A percentile compares a stretch with the other conserved stretches of the same genome.
These are phyloP conservation scores for Aureobasidium sp. DNA, from an alignment of 2,329 filamentous ascomycete genomes.

Conservation along the genomic window DNA sequence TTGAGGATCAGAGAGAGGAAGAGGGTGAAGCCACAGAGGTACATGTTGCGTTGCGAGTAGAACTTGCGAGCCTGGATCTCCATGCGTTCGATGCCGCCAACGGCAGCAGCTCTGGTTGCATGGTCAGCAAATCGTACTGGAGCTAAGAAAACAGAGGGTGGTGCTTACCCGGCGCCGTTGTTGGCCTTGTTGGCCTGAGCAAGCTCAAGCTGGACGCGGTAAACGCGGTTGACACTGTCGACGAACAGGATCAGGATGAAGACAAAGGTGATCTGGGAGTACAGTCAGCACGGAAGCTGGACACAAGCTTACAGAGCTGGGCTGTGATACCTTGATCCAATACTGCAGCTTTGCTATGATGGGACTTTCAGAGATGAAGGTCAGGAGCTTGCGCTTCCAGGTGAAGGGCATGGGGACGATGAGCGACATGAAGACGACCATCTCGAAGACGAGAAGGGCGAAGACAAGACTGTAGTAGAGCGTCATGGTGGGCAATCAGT, in stretches of 20 bases:
- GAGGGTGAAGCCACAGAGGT: conserved; percentile 97
- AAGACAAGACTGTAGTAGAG: conserved; percentile 70
- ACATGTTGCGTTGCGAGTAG: conserved; percentile 99
- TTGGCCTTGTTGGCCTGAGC: conserved; percentile 60
- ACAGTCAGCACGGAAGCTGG: conserved; percentile 2
- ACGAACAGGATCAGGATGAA: conserved; percentile 98
- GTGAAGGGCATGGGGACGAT: conserved; percentile 85
- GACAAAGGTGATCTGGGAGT: conserved; percentile 77
- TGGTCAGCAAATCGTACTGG: conserved; percentile 18
- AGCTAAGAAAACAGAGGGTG: neutral
- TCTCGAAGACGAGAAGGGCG: conserved; percentile 73
- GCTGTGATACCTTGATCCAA: conserved; percentile 66
- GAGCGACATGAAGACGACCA: conserved; percentile 71
- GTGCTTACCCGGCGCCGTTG: conserved; percentile 41
- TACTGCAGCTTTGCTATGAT: conserved; percentile 90
- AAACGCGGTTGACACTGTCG: conserved; percentile 93
- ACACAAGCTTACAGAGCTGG: neutral
- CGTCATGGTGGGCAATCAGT: conserved; percentile 50
- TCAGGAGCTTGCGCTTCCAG: conserved; percentile 79
- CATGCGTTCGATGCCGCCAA: conserved; percentile 84
- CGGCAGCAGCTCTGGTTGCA: conserved; percentile 55
- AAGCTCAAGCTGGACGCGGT: conserved; percentile 89
- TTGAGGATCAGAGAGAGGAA: conserved; percentile 98
- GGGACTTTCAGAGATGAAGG: conserved; percentile 88
- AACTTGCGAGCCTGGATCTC: conserved; percentile 99